Evolutionary conservation across 176 grass and related monocot genomes (phyloP).

Genomic region (Alopecurus myosuroides): DNA sequence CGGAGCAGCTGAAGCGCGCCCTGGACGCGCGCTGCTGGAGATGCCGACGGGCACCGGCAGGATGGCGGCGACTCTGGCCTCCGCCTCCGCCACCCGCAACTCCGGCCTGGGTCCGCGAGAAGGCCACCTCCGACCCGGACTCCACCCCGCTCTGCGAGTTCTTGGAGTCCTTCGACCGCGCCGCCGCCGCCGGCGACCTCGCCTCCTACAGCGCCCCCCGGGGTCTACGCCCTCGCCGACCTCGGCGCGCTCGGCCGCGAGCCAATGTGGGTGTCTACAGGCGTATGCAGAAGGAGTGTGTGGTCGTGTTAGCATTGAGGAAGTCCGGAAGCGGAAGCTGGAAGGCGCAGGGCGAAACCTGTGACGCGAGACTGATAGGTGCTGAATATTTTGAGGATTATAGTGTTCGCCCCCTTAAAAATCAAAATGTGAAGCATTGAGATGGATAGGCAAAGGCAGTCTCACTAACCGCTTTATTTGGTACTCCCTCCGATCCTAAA

Average conservation of each 20-base stretch:
- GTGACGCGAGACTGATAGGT: too few relatives aligned
- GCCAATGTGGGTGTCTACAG: too few relatives aligned
- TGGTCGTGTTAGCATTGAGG: too few relatives aligned
- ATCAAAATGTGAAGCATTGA: too few relatives aligned
- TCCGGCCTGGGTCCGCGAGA: constrained; percentile 68
- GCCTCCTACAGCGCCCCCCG: constrained; percentile 54
- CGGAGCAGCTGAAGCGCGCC: constrained; percentile 80
- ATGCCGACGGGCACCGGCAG: constrained; percentile 95
- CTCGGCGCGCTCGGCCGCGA: constrained; percentile 58
- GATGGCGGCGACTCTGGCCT: constrained; percentile 78
- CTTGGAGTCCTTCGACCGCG: constrained; percentile 65
- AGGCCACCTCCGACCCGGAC: constrained; percentile 14
- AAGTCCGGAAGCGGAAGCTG: too few relatives aligned
- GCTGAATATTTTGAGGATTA: too few relatives aligned
- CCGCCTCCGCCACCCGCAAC: constrained; percentile 70
- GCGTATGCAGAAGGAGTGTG: too few relatives aligned
- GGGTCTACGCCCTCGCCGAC: constrained; percentile 75
- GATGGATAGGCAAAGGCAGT: too few relatives aligned
- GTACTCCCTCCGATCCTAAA: too few relatives aligned
- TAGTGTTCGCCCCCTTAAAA: too few relatives aligned
- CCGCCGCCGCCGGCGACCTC: constrained; percentile 40
- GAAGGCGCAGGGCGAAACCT: too few relatives aligned
- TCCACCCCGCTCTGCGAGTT: constrained; percentile 62
- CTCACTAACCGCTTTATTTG: too few relatives aligned
- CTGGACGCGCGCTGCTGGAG: constrained; percentile 82